Evolutionary conservation across 345 rosid genomes (phyloP), one percentile per base, ranked within the genome.

Genomic region (Citrus cavaleriei): DNA sequence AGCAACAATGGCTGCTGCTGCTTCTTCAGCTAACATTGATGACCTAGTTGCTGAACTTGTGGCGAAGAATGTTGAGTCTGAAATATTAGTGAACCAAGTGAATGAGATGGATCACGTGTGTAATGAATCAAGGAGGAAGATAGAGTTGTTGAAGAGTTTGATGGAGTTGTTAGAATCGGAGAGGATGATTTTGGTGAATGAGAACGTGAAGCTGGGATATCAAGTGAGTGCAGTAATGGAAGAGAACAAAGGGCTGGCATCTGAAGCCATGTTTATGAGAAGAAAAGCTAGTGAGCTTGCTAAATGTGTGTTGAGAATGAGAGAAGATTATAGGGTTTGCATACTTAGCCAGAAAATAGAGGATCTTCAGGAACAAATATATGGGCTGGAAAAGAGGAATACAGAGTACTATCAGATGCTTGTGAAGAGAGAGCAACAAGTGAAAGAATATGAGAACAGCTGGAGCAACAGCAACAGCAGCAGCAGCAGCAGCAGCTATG

Each of bases 151-250:
- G 81, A 91, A 85, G 88, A 89, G 87, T 77, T 76, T 92, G 73
- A 86, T 92, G 1, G 88, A 88, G 81, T 84, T 92, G 68, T 75
- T 91, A 64, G 97, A 92, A 86, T 86, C 92, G 1, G 97, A 92
- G 87, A 91, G 93, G 83, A 54, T 85, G 66, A 81, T 89, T 57
- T 76, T 91, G 40, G 37, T 86, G 60, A 85, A 83, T 51, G 97
- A 92, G 85, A 92, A 91, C 32, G 78, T 79, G 46, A 88, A 84
- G 79, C 66, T 91, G 80, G 91, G 89, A 34, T 81, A 83, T 80
- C 78, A 83, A 59, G 82, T 86, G 83, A 78, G 74, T 7, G 81
- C 88, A 3, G 77, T 92, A 21, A 38, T 84, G 83, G 89, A 91
- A 38, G 93, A 91, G 83, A 92, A 90, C 76, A 65, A 72, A 57